These are phyloP conservation scores for Quaeritorhiza haematococci DNA, from an alignment of 371 early-diverging fungal genomes.

Conservation along the genomic window DNA sequence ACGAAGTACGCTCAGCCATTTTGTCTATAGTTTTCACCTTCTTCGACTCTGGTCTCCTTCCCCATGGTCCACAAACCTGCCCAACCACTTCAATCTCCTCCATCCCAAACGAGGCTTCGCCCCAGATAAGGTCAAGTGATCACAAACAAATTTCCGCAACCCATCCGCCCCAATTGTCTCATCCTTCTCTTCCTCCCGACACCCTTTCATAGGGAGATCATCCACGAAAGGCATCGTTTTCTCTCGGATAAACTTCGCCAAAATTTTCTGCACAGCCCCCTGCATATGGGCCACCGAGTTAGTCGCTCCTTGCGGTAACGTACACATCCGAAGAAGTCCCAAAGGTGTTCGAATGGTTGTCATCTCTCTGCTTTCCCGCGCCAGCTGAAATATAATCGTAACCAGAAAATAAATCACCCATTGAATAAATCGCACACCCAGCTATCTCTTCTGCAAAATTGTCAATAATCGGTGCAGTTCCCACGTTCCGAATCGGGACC, in stretches of 20 bases:
- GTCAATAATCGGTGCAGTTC: conserved; percentile 13
- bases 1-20: background rate
- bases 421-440: conserved; percentile 16
- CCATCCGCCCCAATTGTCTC: background rate
- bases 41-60: conserved; percentile 2
- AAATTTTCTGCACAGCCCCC: conserved; percentile 14
- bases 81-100: conserved; percentile 5
- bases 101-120: conserved; percentile 2
- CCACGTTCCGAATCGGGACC: conserved; percentile 23
- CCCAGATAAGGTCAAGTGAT: conserved; percentile 7
- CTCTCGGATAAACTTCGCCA: conserved; percentile 17
- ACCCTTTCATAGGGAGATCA: conserved; percentile 19
- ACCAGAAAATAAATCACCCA: conserved; percentile 20
- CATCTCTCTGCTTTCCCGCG: conserved; percentile 14
- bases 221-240: conserved; percentile 15
- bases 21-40: conserved; percentile 4
- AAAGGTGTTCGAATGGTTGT: conserved; percentile 22
- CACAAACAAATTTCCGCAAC: conserved; percentile 5
- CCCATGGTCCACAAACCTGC: background rate
- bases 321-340: conserved; percentile 21
- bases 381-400: conserved; percentile 26
- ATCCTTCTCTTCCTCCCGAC: conserved; percentile 4
- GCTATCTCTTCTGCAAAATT: conserved; percentile 16
- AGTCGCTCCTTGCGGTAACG: conserved; percentile 26
- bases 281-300: conserved; percentile 23